Evolutionary conservation across 495 filamentous ascomycete genomes (phyloP).

Genomic region (Halenospora varia): DNA sequence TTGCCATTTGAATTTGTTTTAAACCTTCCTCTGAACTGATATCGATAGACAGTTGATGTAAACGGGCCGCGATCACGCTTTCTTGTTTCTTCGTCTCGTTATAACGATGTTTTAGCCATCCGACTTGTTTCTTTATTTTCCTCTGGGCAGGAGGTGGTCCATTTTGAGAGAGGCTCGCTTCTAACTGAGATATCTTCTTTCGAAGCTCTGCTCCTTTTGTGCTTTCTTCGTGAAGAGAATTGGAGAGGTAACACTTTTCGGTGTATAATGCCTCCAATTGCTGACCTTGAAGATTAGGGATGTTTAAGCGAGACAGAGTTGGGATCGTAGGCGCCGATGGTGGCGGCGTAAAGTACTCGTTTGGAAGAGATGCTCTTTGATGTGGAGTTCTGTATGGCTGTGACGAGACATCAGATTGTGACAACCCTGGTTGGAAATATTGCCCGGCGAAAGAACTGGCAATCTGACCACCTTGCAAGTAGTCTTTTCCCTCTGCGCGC

Average conservation of each 20-base stretch:
- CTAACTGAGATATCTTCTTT: constrained; percentile 19
- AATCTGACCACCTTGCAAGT: not conserved
- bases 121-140: constrained; percentile 22
- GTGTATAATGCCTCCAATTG: constrained; percentile 27
- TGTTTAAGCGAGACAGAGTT: not conserved
- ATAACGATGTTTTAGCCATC: constrained; percentile 29
- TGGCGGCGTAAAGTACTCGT: not conserved
- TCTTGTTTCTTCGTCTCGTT: constrained; percentile 36
- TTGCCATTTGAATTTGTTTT: constrained; percentile 26
- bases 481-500: not conserved
- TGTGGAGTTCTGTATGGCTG: not conserved
- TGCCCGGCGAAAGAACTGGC: not conserved
- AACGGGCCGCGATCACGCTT: constrained; percentile 31
- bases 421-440: not conserved
- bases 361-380: not conserved
- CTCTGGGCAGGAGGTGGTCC: constrained; percentile 18
- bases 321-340: not conserved
- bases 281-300: not conserved
- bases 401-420: not conserved
- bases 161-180: not conserved
- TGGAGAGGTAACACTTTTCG: constrained; percentile 36
- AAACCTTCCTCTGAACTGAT: constrained; percentile 35
- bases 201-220: constrained; percentile 29
- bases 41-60: constrained; percentile 41
- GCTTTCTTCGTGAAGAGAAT: constrained; percentile 34